Evolutionary conservation across 1,284 basidiomycete genomes (phyloP).

Genomic region (Ustilago trichophora): DNA sequence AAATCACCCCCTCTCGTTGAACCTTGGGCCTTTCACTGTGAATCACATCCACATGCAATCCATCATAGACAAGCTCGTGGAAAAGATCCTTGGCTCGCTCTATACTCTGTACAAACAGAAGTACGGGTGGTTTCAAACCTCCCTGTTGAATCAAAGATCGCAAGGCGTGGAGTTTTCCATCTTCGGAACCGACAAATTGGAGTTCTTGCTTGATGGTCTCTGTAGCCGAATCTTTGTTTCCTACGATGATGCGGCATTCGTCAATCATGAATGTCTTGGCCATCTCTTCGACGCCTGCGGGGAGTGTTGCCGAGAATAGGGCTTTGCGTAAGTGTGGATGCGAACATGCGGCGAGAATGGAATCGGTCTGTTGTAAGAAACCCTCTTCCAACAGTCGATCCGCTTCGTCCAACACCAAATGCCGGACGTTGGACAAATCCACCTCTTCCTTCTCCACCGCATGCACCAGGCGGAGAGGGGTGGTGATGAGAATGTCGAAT

Average conservation of each 20-base stretch:
- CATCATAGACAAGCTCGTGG: conserved; percentile 83
- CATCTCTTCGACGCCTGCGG: conserved; percentile 84
- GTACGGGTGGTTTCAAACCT: conserved; percentile 83
- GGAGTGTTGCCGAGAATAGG: conserved; percentile 92
- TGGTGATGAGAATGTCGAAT: conserved; percentile 62
- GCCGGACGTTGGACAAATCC: conserved; percentile 52
- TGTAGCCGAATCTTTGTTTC: conserved; percentile 79
- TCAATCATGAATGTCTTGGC: conserved; percentile 79
- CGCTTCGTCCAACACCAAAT: conserved; percentile 62
- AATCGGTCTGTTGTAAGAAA: conserved; percentile 87
- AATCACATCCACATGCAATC: conserved; percentile 88
- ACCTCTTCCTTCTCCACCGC: conserved; percentile 59
- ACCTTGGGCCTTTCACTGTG: conserved; percentile 87
- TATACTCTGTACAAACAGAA: conserved; percentile 93
- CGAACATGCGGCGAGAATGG: conserved; percentile 84
- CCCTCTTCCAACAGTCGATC: conserved; percentile 79
- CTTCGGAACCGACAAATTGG: conserved; percentile 89
- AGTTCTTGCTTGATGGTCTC: conserved; percentile 83
- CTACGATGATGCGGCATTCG: conserved; percentile 60
- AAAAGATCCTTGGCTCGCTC: conserved; percentile 87
- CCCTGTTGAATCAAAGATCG: conserved; percentile 79
- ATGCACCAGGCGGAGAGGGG: conserved; percentile 62
- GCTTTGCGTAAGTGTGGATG: conserved; percentile 81
- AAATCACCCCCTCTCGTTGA: conserved; percentile 78
- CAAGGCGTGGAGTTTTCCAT: conserved; percentile 88